Evolutionary conservation across 1,139 yeast species (phyloP).

Genomic region (Casaregolazyma suthepensis): DNA sequence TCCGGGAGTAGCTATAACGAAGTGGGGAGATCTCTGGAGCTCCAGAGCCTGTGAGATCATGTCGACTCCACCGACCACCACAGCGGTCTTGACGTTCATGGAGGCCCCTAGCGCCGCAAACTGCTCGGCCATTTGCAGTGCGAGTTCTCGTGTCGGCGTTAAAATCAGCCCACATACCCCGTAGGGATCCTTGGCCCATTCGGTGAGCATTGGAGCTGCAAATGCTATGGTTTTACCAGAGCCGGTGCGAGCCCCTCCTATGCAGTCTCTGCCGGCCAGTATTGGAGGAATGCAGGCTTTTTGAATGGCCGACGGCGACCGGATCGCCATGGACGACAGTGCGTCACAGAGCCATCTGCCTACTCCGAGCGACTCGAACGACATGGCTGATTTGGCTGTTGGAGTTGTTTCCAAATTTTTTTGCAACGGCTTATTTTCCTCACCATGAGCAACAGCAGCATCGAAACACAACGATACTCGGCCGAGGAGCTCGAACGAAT

Average conservation of each 20-base stretch:
- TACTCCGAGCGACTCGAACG: slow-evolving; percentile 64
- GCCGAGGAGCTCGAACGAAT: slow-evolving; percentile 53
- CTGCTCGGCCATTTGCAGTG: slow-evolving; percentile 95
- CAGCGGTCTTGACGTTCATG: slow-evolving; percentile 74
- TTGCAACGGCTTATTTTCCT: background rate
- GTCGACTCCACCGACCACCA: slow-evolving; percentile 93
- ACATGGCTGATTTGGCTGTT: slow-evolving; percentile 14
- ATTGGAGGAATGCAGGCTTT: slow-evolving; percentile 83
- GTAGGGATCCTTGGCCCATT: slow-evolving; percentile 92
- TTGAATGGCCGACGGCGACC: slow-evolving; percentile 82
- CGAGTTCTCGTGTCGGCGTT: slow-evolving; percentile 94
- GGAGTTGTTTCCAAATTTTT: background rate
- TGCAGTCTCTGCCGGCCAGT: slow-evolving; percentile 77
- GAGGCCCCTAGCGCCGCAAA: slow-evolving; percentile 87
- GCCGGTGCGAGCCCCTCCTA: slow-evolving; percentile 98
- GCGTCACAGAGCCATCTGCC: slow-evolving; percentile 85
- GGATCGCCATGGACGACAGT: slow-evolving; percentile 71
- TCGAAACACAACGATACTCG: slow-evolving; percentile 37
- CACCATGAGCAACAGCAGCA: slow-evolving; percentile 9
- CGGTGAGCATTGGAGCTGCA: slow-evolving; percentile 90
- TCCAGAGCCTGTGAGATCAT: slow-evolving; percentile 80
- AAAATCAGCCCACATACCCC: slow-evolving; percentile 85
- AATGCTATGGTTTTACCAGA: slow-evolving; percentile 97
- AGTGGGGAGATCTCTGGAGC: slow-evolving; percentile 80
- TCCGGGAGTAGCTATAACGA: slow-evolving; percentile 96